Conservation (phyloP, 441 rosid species). For the Adansonia grandidieri region DNA sequence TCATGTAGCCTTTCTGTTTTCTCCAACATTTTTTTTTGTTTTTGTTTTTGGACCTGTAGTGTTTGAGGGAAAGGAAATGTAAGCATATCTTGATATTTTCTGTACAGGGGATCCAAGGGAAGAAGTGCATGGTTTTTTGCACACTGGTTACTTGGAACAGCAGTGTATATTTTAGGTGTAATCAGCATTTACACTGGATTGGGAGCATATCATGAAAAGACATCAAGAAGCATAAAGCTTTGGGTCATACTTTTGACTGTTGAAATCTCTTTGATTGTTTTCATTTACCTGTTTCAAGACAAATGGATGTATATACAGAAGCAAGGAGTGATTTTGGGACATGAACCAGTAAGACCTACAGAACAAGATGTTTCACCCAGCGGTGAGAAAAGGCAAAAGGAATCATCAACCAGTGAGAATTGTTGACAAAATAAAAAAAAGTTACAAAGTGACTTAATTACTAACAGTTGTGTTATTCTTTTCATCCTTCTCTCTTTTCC, state of each 20-base stretch:
- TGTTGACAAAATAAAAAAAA: slow-evolving; percentile 24
- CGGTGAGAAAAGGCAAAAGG: slow-evolving; percentile 4
- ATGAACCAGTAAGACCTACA: slow-evolving; percentile 33
- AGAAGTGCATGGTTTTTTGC: slow-evolving; percentile 67
- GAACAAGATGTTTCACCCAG: slow-evolving; percentile 25
- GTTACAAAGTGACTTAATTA: neutral
- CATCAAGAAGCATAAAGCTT: slow-evolving; percentile 54
- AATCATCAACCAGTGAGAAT: slow-evolving; percentile 27
- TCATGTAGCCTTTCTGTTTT: neutral
- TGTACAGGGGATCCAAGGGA: slow-evolving; percentile 56
- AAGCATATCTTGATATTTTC: neutral
- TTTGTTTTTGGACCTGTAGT: neutral
- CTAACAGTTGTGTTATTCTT: neutral
- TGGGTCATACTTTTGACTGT: slow-evolving; percentile 60
- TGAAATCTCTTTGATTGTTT: slow-evolving; percentile 48
- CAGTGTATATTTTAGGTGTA: slow-evolving; percentile 58
- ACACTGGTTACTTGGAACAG: slow-evolving; percentile 74
- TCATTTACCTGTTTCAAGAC: slow-evolving; percentile 73
- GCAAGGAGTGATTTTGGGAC: slow-evolving; percentile 49
- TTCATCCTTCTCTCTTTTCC: neutral
- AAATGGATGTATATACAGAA: slow-evolving; percentile 65
- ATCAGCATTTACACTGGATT: slow-evolving; percentile 70
- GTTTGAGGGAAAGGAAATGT: too few species aligned
- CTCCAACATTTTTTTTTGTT: neutral
- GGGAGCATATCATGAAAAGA: slow-evolving; percentile 60